Conservation (phyloP, 2,329 filamentous ascomycete species). For the Sarocladium brachiariae region DNA sequence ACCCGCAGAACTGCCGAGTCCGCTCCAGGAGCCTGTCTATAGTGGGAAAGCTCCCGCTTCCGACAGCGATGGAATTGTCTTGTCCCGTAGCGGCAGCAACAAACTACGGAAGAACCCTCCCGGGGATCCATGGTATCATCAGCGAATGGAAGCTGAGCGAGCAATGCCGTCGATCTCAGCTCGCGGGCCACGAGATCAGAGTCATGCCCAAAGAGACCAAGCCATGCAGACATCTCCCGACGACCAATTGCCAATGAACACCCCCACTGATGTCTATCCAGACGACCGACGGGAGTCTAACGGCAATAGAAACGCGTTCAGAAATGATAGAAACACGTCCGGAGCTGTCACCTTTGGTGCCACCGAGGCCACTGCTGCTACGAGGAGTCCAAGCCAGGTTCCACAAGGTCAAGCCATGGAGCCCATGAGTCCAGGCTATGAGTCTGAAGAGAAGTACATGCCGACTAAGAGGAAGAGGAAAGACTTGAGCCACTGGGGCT, state of each 20-base stretch:
- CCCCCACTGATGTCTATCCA: slow-evolving; percentile 14
- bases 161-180: background rate
- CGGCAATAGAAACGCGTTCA: background rate
- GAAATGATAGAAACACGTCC: too few species aligned
- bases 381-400: slow-evolving; percentile 17
- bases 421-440: slow-evolving; percentile 16
- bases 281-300: background rate
- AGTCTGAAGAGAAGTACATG: slow-evolving; percentile 21
- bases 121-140: slow-evolving; percentile 39
- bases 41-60: slow-evolving; percentile 21
- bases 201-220: background rate
- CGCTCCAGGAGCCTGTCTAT: slow-evolving; percentile 9
- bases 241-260: slow-evolving; percentile 27
- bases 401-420: slow-evolving; percentile 23
- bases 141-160: slow-evolving; percentile 35
- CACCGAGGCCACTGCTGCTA: background rate
- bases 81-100: slow-evolving; percentile 46
- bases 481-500: slow-evolving; percentile 11
- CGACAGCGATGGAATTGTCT: slow-evolving; percentile 27
- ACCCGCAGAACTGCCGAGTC: slow-evolving; percentile 28
- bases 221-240: slow-evolving; percentile 18
- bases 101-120: slow-evolving; percentile 53
- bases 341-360: too few species aligned
- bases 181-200: background rate
- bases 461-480: slow-evolving; percentile 18